Evolutionary conservation across 371 early-diverging fungal species (phyloP).

Genomic region (Lichtheimia ornata): DNA sequence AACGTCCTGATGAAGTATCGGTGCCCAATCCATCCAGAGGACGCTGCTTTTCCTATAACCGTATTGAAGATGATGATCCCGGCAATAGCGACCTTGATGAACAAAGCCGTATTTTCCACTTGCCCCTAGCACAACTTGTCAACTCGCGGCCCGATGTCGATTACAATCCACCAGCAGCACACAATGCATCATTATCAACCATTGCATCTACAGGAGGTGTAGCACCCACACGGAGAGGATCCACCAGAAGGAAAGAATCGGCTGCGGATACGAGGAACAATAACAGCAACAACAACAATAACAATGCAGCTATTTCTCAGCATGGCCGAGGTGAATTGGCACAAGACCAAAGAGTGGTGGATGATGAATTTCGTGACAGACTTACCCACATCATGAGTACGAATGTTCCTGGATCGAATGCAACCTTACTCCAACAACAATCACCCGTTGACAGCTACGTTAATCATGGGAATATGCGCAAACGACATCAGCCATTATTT

Average conservation of each 20-base stretch:
- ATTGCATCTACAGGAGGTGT: too few relatives aligned
- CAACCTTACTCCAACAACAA: not conserved
- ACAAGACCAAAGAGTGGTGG: constrained; percentile 24
- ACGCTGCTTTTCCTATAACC: constrained; percentile 11
- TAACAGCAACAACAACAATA: not conserved
- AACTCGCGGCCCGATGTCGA: constrained; percentile 15
- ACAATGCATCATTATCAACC: not conserved
- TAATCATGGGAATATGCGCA: too few relatives aligned
- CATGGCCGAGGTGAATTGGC: constrained; percentile 39
- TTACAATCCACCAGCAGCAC: not conserved
- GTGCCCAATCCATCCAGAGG: not conserved
- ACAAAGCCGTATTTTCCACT: constrained; percentile 1
- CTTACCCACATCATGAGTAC: constrained; percentile 31
- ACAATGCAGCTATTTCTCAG: constrained; percentile 9
- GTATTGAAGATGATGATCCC: not conserved
- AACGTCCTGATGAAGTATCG: constrained; percentile 19
- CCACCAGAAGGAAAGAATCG: not conserved
- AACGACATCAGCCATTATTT: not conserved
- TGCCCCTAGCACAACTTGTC: constrained; percentile 8
- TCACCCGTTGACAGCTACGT: not conserved
- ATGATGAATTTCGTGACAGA: constrained; percentile 23
- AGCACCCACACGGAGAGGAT: not conserved
- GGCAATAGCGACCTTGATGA: not conserved
- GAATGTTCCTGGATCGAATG: constrained; percentile 23
- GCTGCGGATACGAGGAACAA: not conserved